Conservation (phyloP, 805 yeast species). For the Cyberlindnera petersonii region DNA sequence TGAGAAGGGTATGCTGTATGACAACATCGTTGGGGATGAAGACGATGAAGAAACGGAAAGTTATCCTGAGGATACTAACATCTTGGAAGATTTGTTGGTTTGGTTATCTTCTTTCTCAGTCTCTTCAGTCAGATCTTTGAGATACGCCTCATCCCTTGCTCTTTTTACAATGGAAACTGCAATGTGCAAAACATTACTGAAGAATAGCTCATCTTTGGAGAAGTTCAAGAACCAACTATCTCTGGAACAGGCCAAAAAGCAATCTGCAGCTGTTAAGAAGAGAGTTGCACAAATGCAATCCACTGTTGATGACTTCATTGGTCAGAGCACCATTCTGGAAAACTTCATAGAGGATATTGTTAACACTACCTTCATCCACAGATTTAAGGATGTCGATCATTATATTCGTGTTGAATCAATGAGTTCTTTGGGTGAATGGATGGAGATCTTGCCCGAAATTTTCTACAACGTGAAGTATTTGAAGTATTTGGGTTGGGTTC, state of each 20-base stretch:
- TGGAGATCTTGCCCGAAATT: constrained; percentile 61
- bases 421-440: constrained; percentile 62
- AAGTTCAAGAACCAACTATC: constrained; percentile 36
- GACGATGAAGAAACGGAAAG: constrained; percentile 32
- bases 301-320: constrained; percentile 38
- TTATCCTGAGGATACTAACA: constrained; percentile 33
- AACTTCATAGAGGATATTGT: constrained; percentile 62
- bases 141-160: constrained; percentile 61
- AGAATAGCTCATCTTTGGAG: constrained; percentile 34
- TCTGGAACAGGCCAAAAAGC: constrained; percentile 31
- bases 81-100: constrained; percentile 55
- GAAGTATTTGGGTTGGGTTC: constrained; percentile 78
- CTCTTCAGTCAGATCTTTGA: constrained; percentile 62
- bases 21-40: constrained; percentile 27
- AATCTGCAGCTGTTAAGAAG: constrained; percentile 35
- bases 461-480: constrained; percentile 68
- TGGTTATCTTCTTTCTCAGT: constrained; percentile 78
- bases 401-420: constrained; percentile 69
- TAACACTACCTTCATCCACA: constrained; percentile 62
- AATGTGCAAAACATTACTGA: constrained; percentile 46
- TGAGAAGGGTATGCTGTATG: constrained; percentile 59
- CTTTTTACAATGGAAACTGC: constrained; percentile 57
- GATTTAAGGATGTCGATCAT: constrained; percentile 79
- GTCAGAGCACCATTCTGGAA: constrained; percentile 49
- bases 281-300: constrained; percentile 45